phyloP scores from a whole-genome alignment of 495 filamentous ascomycete species.

The Diplogelasinospora grovesii region DNA sequence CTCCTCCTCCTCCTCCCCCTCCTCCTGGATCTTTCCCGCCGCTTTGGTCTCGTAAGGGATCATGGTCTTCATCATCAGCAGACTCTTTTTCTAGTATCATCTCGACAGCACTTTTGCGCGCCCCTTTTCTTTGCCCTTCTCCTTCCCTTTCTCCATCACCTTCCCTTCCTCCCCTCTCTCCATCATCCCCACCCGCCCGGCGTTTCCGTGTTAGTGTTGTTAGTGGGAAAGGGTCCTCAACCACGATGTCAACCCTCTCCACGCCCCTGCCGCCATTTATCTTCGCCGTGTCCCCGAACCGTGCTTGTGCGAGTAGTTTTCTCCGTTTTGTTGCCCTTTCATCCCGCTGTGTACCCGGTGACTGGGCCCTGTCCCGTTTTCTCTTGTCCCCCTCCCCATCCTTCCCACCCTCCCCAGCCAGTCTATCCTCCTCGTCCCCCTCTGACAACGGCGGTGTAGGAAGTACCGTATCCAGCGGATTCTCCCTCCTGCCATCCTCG shows the following conservation, averaged over 20 bases:
- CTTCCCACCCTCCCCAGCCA: too few species aligned
- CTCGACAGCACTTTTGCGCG: not conserved
- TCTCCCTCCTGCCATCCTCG: slow-evolving; percentile 49
- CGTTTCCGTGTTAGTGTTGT: slow-evolving; percentile 17
- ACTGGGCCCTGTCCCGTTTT: not conserved
- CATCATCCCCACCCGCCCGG: not conserved
- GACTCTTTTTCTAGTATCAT: slow-evolving; percentile 4
- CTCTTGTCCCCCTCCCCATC: not conserved
- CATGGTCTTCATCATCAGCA: slow-evolving; percentile 5
- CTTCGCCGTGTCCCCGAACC: slow-evolving; percentile 48
- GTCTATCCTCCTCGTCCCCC: slow-evolving; percentile 9
- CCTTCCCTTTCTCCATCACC: slow-evolving; percentile 13
- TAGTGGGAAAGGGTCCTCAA: slow-evolving; percentile 51
- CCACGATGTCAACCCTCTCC: slow-evolving; percentile 53
- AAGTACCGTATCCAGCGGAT: slow-evolving; percentile 49
- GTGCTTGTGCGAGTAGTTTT: slow-evolving; percentile 40
- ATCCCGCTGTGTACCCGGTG: slow-evolving; percentile 24
- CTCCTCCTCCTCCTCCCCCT: slow-evolving; percentile 23
- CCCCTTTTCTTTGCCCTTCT: slow-evolving; percentile 24
- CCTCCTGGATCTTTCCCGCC: slow-evolving; percentile 13
- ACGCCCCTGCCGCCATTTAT: slow-evolving; percentile 50
- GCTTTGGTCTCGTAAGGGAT: not conserved
- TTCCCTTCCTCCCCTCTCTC: slow-evolving; percentile 13
- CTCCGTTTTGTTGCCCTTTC: slow-evolving; percentile 35
- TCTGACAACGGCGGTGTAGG: slow-evolving; percentile 30